Evolutionary conservation across 805 yeast species (phyloP), one percentile per base, ranked within the genome.

Genomic region (Suhomyces xylopsoci): DNA sequence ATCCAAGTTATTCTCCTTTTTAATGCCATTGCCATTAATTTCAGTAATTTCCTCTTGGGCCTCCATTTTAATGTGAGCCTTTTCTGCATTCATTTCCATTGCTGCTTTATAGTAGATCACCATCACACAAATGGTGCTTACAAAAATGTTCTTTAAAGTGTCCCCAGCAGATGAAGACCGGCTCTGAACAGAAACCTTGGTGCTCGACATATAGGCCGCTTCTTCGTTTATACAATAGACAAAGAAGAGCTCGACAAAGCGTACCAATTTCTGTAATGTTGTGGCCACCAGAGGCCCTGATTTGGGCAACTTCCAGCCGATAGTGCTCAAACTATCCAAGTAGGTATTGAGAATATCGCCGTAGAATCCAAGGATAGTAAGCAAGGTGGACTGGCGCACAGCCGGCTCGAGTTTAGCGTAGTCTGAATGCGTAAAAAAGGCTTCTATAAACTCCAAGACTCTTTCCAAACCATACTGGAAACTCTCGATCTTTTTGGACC

Each of bases 171-270:
- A 63, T 0, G 62, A 60, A 0, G 85, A 82, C 47, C 67, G 70
- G 2, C 67, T 59, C 38, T 73, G 72, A 17, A 84, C 65, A 0
- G 87, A 76, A 0, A 65, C 66, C 44, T 71, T 68, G 2, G 68
- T 55, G 5, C 73, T 58, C 2, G 79, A 71, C 12, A 67, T 63
- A 3, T 64, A 57, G 0, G 81, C 71, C 0, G 78, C 73, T 50
- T 82, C 84, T 59, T 84, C 88, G 59, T 80, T 81, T 17, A 79
- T 64, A 20, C 82, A 67, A 49, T 81, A 81, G 3, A 79, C 55
- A 54, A 81, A 84, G 7, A 80, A 62, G 2, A 84, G 48, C 34
- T 74, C 74, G 46, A 78, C 76, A 52, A 72, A 64, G 14, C 57
- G 60, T 10, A 68, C 51, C 2, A 73, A 55, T 12, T 57, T 60